Evolutionary conservation across 768 basidiomycete species (phyloP).

Genomic region (Clitopilus passeckerianus): DNA sequence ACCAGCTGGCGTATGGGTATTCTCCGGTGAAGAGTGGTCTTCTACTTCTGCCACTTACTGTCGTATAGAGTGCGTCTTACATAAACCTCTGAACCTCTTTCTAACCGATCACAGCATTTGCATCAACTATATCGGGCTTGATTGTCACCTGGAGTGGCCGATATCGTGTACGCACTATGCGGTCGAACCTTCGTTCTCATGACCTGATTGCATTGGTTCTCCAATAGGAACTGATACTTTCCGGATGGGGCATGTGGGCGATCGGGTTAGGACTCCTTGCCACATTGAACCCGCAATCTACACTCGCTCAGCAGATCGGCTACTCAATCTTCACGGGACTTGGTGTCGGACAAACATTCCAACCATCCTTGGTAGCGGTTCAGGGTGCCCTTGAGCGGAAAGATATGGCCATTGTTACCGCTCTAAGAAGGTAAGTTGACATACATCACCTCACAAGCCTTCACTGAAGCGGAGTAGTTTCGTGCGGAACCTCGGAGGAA

Average conservation of each 20-base stretch:
- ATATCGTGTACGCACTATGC: slow-evolving; percentile 29
- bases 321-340: slow-evolving; percentile 15
- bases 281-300: slow-evolving; percentile 12
- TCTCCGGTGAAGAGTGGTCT: slow-evolving; percentile 51
- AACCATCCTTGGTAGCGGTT: slow-evolving; percentile 16
- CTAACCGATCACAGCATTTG: slow-evolving; percentile 5
- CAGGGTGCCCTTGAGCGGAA: slow-evolving; percentile 17
- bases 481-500: slow-evolving; percentile 16
- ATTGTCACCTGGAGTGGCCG: slow-evolving; percentile 45
- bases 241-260: slow-evolving; percentile 16
- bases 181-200: slow-evolving; percentile 1
- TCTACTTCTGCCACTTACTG: slow-evolving; percentile 49
- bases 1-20: slow-evolving; percentile 52
- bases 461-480: slow-evolving; percentile 6
- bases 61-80: slow-evolving; percentile 41
- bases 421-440: slow-evolving; percentile 11
- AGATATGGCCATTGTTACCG: slow-evolving; percentile 16
- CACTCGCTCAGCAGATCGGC: slow-evolving; percentile 11
- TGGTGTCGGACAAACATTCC: slow-evolving; percentile 17
- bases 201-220: background rate
- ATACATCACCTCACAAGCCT: background rate
- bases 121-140: slow-evolving; percentile 29
- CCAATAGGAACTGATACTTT: slow-evolving; percentile 14
- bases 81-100: slow-evolving; percentile 15
- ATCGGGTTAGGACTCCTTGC: slow-evolving; percentile 14